phyloP scores from a whole-genome alignment of 1,139 yeast species.

The Suhomyces coccinellae region DNA sequence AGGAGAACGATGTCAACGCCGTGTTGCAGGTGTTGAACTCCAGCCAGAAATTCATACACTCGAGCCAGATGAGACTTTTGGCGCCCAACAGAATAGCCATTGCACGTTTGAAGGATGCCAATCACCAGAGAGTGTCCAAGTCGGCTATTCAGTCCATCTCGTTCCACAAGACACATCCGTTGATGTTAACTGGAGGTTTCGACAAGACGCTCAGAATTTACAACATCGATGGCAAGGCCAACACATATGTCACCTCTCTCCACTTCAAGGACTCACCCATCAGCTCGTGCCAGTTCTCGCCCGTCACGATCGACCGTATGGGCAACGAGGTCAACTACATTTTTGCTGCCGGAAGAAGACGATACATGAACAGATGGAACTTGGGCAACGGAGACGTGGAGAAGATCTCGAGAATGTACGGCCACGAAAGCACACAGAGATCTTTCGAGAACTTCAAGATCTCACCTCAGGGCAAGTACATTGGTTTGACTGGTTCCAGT shows the following conservation, averaged over 20 bases:
- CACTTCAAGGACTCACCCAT: conserved; percentile 80
- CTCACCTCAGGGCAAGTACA: conserved; percentile 65
- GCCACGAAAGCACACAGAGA: conserved; percentile 80
- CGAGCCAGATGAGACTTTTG: conserved; percentile 55
- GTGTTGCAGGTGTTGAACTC: conserved; percentile 60
- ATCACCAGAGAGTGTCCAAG: conserved; percentile 62
- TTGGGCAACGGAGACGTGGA: conserved; percentile 72
- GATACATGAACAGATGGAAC: conserved; percentile 92
- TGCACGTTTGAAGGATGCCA: conserved; percentile 82
- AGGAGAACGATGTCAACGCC: conserved; percentile 52
- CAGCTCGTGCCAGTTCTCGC: conserved; percentile 68
- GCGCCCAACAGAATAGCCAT: conserved; percentile 75
- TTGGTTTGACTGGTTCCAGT: conserved; percentile 78
- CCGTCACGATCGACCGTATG: conserved; percentile 38
- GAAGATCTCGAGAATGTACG: conserved; percentile 85
- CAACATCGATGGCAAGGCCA: conserved; percentile 88
- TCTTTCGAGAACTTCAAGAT: conserved; percentile 85
- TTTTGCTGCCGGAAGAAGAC: conserved; percentile 88
- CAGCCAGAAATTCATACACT: conserved; percentile 56
- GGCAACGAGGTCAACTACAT: conserved; percentile 41
- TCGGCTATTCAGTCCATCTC: conserved; percentile 81
- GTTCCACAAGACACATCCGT: conserved; percentile 85
- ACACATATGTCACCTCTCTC: conserved; percentile 78
- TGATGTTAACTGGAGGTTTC: conserved; percentile 86
- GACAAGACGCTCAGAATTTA: conserved; percentile 85